Percentiles rank a stretch among this genome's conserved stretches.
Evolutionary conservation across 1,284 basidiomycete genomes (phyloP).

Genomic region (Ceratobasidium sp.): DNA sequence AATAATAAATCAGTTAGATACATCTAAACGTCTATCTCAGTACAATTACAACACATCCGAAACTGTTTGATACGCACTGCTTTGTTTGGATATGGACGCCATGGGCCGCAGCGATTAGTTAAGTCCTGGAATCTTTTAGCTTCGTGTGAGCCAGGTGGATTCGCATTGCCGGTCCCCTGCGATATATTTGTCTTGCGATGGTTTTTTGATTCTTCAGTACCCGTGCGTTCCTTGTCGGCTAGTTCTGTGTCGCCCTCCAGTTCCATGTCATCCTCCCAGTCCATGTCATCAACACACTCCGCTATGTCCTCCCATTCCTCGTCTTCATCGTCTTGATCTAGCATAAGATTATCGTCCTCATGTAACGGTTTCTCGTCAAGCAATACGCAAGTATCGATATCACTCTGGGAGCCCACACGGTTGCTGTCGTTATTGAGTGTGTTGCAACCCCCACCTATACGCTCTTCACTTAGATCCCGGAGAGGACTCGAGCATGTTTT

Average conservation of each 20-base stretch:
- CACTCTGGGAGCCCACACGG: too few relatives aligned
- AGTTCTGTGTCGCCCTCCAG: too few relatives aligned
- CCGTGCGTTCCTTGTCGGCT: too few relatives aligned
- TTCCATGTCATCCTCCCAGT: not conserved
- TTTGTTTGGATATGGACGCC: constrained; percentile 6
- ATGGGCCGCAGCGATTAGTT: not conserved
- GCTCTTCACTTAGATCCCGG: too few relatives aligned
- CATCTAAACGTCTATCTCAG: constrained; percentile 29
- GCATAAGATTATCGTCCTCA: not conserved
- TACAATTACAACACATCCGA: not conserved
- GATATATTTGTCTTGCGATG: too few relatives aligned
- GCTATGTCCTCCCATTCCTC: not conserved
- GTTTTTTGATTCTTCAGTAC: too few relatives aligned
- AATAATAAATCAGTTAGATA: constrained; percentile 56
- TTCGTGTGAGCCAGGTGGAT: too few relatives aligned
- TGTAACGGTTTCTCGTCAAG: not conserved
- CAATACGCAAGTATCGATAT: too few relatives aligned
- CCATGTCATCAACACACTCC: not conserved
- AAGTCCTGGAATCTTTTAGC: not conserved
- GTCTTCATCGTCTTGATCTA: not conserved
- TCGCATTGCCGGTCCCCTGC: too few relatives aligned
- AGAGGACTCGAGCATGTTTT: too few relatives aligned
- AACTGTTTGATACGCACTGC: not conserved
- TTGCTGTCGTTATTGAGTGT: too few relatives aligned
- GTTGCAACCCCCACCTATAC: too few relatives aligned